Evolutionary conservation across 495 filamentous ascomycete genomes (phyloP).

Genomic region (Penicillium mononematosum): DNA sequence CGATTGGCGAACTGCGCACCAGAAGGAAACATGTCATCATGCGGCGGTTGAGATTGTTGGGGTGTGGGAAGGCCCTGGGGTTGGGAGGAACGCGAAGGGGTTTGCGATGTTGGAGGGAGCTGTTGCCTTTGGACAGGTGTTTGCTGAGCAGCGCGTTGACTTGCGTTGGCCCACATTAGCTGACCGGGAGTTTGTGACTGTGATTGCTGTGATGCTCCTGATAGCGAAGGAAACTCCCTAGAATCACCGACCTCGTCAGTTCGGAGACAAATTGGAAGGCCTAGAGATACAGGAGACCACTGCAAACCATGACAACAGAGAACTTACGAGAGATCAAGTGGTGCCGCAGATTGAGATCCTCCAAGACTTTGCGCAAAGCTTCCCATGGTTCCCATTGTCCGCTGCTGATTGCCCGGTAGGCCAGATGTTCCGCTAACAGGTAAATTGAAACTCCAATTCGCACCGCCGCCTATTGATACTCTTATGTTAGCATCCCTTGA

Average conservation of each 20-base stretch:
- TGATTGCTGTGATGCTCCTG: slow-evolving; percentile 65
- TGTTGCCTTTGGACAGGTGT: slow-evolving; percentile 67
- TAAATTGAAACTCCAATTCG: slow-evolving; percentile 74
- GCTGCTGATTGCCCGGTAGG: slow-evolving; percentile 58
- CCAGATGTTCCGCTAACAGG: slow-evolving; percentile 67
- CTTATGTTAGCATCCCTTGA: slow-evolving; percentile 34
- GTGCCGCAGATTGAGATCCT: slow-evolving; percentile 70
- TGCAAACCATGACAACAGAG: slow-evolving; percentile 7
- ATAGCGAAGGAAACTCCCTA: slow-evolving; percentile 84
- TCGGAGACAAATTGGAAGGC: slow-evolving; percentile 7
- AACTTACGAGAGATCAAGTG: slow-evolving; percentile 81
- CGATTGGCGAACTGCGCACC: slow-evolving; percentile 54
- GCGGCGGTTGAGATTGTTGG: slow-evolving; percentile 58
- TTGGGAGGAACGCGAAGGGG: slow-evolving; percentile 49
- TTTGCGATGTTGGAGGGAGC: slow-evolving; percentile 51
- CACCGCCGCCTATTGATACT: slow-evolving; percentile 56
- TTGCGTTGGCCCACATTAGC: slow-evolving; percentile 67
- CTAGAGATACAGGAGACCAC: slow-evolving; percentile 8
- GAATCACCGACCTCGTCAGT: slow-evolving; percentile 20
- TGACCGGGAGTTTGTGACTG: slow-evolving; percentile 56
- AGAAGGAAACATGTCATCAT: slow-evolving; percentile 54
- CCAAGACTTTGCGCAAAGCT: slow-evolving; percentile 83
- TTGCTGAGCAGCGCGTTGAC: slow-evolving; percentile 55
- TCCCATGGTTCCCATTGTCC: slow-evolving; percentile 58
- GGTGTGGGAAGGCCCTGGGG: slow-evolving; percentile 54